Evolutionary conservation across 805 yeast genomes (phyloP).

Genomic region (Starmerella ratchasimensis): DNA sequence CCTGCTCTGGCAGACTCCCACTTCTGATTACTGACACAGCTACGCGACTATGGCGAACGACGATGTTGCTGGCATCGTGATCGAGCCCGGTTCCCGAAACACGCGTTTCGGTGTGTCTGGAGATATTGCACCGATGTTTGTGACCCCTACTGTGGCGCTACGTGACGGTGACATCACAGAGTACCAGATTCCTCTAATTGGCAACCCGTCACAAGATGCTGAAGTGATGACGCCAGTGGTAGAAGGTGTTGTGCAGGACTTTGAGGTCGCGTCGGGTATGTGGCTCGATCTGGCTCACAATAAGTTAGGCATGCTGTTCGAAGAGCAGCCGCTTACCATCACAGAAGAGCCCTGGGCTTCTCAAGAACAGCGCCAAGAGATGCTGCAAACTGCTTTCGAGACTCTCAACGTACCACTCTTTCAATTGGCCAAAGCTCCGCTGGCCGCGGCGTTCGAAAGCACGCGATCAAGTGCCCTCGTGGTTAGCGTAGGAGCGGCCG

Average conservation of each 20-base stretch:
- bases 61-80: slow-evolving; percentile 77
- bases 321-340: slow-evolving; percentile 63
- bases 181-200: slow-evolving; percentile 13
- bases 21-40: too few species aligned
- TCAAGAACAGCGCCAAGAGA: slow-evolving; percentile 46
- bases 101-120: slow-evolving; percentile 88
- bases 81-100: slow-evolving; percentile 76
- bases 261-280: slow-evolving; percentile 74
- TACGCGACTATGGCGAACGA: slow-evolving; percentile 30
- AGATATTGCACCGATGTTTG: slow-evolving; percentile 66
- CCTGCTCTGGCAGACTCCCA: too few species aligned
- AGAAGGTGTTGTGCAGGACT: slow-evolving; percentile 36
- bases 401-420: slow-evolving; percentile 64
- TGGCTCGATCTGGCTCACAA: slow-evolving; percentile 45
- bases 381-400: slow-evolving; percentile 62
- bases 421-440: slow-evolving; percentile 64
- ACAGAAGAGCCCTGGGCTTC: slow-evolving; percentile 86
- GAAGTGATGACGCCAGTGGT: slow-evolving; percentile 21
- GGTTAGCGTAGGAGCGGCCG: slow-evolving; percentile 74
- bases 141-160: slow-evolving; percentile 46
- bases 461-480: slow-evolving; percentile 78
- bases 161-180: slow-evolving; percentile 14
- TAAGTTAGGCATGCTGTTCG: slow-evolving; percentile 39
- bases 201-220: slow-evolving; percentile 8
- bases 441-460: slow-evolving; percentile 76